Conservation (phyloP, 1,284 basidiomycete species). For the Apiotrichum mycotoxinovorans region DNA sequence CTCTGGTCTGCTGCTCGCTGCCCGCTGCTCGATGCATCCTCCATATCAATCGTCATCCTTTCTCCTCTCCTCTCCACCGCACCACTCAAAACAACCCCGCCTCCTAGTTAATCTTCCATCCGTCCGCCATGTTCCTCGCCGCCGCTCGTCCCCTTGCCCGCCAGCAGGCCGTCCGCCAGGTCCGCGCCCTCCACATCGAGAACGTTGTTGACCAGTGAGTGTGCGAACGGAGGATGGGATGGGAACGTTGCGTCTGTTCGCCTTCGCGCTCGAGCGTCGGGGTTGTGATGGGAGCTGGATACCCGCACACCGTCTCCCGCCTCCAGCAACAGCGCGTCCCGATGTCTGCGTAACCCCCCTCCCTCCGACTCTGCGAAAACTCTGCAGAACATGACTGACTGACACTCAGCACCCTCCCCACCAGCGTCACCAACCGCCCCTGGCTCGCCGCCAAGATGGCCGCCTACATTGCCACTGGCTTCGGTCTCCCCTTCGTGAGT, state of each 20-base stretch:
- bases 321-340: too few species aligned
- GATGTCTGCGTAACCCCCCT: too few species aligned
- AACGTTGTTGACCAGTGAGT: constrained; percentile 22
- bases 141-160: constrained; percentile 11
- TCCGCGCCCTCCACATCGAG: constrained; percentile 19
- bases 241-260: background rate
- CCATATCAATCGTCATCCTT: constrained; percentile 2
- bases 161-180: constrained; percentile 12
- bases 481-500: constrained; percentile 24
- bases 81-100: constrained; percentile 5
- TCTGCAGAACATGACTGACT: background rate
- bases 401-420: constrained; percentile 38
- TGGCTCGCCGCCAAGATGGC: constrained; percentile 39
- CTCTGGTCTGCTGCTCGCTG: background rate
- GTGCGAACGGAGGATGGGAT: background rate
- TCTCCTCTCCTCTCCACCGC: background rate
- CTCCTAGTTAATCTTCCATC: too few species aligned
- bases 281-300: too few species aligned
- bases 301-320: too few species aligned
- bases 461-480: constrained; percentile 23
- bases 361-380: too few species aligned
- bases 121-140: constrained; percentile 19
- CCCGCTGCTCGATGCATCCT: background rate
- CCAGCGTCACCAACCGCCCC: constrained; percentile 36
- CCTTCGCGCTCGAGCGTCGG: too few species aligned